Percentiles rank a stretch among this genome's conserved stretches.
Evolutionary conservation across 1,284 basidiomycete genomes (phyloP).

Genomic region (Irpex sp.): DNA sequence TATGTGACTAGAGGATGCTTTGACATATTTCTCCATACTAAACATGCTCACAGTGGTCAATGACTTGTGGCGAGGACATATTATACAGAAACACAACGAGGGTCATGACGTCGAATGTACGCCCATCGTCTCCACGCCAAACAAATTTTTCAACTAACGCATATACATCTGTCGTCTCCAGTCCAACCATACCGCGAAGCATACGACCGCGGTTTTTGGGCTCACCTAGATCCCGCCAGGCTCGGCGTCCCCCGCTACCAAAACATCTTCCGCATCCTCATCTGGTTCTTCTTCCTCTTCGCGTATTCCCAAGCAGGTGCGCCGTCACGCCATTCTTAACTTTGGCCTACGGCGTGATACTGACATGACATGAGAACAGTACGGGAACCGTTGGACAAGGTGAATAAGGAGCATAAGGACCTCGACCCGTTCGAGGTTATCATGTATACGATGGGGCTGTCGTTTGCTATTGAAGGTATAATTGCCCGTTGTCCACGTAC

Average conservation of each 20-base stretch:
- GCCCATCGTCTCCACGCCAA: not conserved
- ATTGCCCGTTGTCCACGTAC: not conserved
- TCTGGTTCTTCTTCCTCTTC: slow-evolving; percentile 85
- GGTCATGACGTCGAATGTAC: slow-evolving; percentile 68
- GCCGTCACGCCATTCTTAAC: too few species aligned
- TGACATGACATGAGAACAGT: slow-evolving; percentile 36
- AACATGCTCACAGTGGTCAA: slow-evolving; percentile 48
- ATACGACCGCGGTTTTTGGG: slow-evolving; percentile 56
- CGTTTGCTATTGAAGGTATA: slow-evolving; percentile 77
- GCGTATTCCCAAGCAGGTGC: slow-evolving; percentile 84
- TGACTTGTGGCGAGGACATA: slow-evolving; percentile 77
- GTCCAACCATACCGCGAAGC: slow-evolving; percentile 59
- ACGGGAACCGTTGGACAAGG: slow-evolving; percentile 64
- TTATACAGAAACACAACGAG: slow-evolving; percentile 74
- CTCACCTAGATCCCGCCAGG: slow-evolving; percentile 74
- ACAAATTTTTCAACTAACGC: not conserved
- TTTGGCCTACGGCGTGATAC: not conserved
- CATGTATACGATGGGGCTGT: slow-evolving; percentile 73
- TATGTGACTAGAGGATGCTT: slow-evolving; percentile 24
- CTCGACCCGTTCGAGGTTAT: slow-evolving; percentile 77
- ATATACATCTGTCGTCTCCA: slow-evolving; percentile 31
- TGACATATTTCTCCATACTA: not conserved
- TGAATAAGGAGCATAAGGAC: slow-evolving; percentile 43
- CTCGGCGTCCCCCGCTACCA: slow-evolving; percentile 87
- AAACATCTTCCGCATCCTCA: slow-evolving; percentile 67